Evolutionary conservation across 192 early-diverging fungal species (phyloP), one percentile per base, ranked within the genome.

Genomic region (Coemansia sp.): DNA sequence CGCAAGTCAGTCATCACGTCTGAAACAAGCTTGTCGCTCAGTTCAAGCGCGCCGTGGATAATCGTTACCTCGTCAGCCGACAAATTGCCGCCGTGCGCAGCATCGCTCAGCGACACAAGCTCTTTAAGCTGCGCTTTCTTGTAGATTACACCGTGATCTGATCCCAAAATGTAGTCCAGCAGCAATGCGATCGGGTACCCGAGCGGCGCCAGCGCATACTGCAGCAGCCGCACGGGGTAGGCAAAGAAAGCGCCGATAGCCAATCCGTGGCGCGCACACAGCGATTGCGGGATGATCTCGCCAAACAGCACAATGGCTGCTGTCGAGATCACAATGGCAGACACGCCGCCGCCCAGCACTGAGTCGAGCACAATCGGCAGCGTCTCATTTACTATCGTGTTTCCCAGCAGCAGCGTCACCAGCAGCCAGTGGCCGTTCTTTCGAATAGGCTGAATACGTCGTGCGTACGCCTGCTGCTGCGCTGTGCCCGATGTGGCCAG

Each of bases 311-410:
- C 91, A 64, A 99, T 92, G 39, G 95, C 74, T 0, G 85, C 86
- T 1, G 93, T 97, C 5, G 94, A 96, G n/a, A n/a, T n/a, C 14
- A 91, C 85, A 19, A 99, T 87, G 22, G 94, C 97, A n/a, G 85
- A 83, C 54, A 89, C 78, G 1, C 88, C 88, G 14, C 89, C 88
- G 14, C 89, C 88, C 35, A 88, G 82, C 3, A 93, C 82, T 13
- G 85, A 85, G 62, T 95, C 87, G 59, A 93, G 84, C 60, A 95
- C 81, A 61, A 95, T 92, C 4, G 93, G 93, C 61, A 95, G 81
- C 11, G 92, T 90, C 71, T 99, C 97, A 77, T 99, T 99, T 37
- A 97, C 86, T 29, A 99, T 81, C 2, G 94, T 94, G 78, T 99
- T 99, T 9, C 89, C 90, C 48, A 99, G 69, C 13, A 99, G 74